Conservation (phyloP, 1,139 yeast species). For the Keqinozyma sinolaborantium region DNA sequence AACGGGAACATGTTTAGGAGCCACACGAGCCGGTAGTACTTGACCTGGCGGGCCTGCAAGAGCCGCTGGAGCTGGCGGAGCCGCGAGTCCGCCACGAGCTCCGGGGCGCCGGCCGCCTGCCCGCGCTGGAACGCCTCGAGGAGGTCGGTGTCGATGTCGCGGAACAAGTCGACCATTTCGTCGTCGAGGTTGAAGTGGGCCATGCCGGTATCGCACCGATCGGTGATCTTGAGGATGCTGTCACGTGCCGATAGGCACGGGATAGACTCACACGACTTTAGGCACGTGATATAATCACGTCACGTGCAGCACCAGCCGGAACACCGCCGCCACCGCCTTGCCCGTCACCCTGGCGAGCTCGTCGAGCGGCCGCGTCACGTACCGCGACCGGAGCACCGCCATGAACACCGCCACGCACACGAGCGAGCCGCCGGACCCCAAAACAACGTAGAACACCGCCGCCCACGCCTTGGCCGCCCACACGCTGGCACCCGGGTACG, state of each 20-base stretch:
- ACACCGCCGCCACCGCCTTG: too few species aligned
- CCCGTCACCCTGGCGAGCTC: too few species aligned
- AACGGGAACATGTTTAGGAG: slow-evolving; percentile 20
- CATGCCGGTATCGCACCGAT: too few species aligned
- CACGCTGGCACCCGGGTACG: neutral
- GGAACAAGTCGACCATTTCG: slow-evolving; percentile 16
- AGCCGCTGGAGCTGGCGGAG: slow-evolving; percentile 12
- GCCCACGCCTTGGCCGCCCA: neutral
- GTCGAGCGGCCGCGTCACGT: too few species aligned
- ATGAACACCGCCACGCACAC: neutral
- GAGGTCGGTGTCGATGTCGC: slow-evolving; percentile 19
- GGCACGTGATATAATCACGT: too few species aligned
- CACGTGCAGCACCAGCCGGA: too few species aligned
- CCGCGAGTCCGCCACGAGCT: slow-evolving; percentile 12
- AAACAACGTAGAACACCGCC: neutral
- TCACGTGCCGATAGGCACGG: too few species aligned
- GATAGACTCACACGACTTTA: too few species aligned
- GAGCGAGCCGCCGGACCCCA: slow-evolving; percentile 1
- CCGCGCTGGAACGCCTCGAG: slow-evolving; percentile 19
- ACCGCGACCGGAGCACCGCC: too few species aligned
- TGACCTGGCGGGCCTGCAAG: slow-evolving; percentile 1
- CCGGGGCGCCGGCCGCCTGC: slow-evolving; percentile 14
- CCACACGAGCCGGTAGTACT: slow-evolving; percentile 14
- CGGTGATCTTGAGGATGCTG: too few species aligned
- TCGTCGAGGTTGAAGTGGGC: too few species aligned